These are phyloP conservation scores for Macrophomina tecta DNA, from an alignment of 2,329 filamentous ascomycete genomes.

Conservation along the genomic window DNA sequence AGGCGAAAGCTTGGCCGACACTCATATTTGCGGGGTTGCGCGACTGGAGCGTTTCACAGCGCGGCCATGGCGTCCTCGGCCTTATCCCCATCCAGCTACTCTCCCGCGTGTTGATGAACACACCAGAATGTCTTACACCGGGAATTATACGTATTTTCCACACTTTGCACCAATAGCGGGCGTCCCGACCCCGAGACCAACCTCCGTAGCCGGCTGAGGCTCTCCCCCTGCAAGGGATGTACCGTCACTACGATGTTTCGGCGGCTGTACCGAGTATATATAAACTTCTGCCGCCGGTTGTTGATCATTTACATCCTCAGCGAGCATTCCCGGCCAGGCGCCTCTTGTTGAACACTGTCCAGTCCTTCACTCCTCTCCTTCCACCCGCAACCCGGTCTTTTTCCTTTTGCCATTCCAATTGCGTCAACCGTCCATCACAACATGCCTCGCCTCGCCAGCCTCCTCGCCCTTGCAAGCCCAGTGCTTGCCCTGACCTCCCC, in stretches of 20 bases:
- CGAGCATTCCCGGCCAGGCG: constrained; percentile 16
- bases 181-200: no score
- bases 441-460: constrained; percentile 11
- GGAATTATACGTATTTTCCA: background rate
- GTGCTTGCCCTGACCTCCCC: constrained; percentile 44
- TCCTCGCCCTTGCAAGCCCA: constrained; percentile 19
- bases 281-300: constrained; percentile 3
- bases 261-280: background rate
- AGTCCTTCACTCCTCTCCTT: background rate
- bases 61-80: constrained; percentile 3
- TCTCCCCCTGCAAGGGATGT: background rate
- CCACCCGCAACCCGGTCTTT: background rate
- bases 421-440: background rate
- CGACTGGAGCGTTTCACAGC: constrained; percentile 10
- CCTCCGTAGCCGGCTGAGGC: background rate
- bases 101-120: constrained; percentile 17
- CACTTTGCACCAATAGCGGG: background rate
- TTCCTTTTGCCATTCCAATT: background rate
- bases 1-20: constrained; percentile 17
- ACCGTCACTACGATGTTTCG: background rate
- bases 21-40: constrained; percentile 4
- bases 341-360: constrained; percentile 1
- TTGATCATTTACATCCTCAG: constrained; percentile 11
- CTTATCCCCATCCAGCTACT: background rate
- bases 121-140: background rate